Evolutionary conservation across 305 asterid genomes (phyloP), one percentile per base, ranked within the genome.

Genomic region (Solanum chacoense): DNA sequence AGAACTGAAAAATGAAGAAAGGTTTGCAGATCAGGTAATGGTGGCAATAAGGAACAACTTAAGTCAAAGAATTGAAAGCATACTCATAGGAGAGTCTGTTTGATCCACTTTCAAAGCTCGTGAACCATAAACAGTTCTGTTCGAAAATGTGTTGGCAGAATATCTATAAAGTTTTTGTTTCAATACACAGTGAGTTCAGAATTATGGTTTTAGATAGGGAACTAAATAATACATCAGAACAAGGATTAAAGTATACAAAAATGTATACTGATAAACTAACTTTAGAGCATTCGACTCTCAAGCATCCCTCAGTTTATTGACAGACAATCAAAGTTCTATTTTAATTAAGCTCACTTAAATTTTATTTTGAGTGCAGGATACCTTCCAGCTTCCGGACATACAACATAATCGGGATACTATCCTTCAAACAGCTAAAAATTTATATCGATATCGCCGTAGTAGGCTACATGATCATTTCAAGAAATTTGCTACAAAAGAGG

Each of bases 1-100:
- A 29, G 92, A 90, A 36, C 87, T 88, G 16, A 91, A 87, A 81
- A 89, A 35, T 65, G 93, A 87, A 63, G 89, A 91, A 38, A 86
- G 87, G 85, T 45, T 16, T 74, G 79, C 37, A 50, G 89, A 37
- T 88, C 90, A 24, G 35, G 87, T 65, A 85, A 90, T 85, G 85
- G 89, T 36, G 88, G 93, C 89, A 86, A 93, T 84, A 87, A 36
- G 89, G 14, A 91, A 89, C 87, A 93, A 91, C 90, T 92, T 97
- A 89, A 93, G 98, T 92, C 88, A 90, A 74, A 92, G 93, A 91
- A 94, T 97, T 50, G 99, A 97, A 91, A 94, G 93, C 79, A 88
- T 97, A 76, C 91, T 84, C 24, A 89, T 89, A 92, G 94, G 94
- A 75, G 94, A 93, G 81, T 81, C 96, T 14, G 94, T 97, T 72